A percentile compares a stretch with the other conserved stretches of the same genome.
Conservation (phyloP, 2,329 filamentous ascomycete genomes). For the Claviceps digitariae region DNA sequence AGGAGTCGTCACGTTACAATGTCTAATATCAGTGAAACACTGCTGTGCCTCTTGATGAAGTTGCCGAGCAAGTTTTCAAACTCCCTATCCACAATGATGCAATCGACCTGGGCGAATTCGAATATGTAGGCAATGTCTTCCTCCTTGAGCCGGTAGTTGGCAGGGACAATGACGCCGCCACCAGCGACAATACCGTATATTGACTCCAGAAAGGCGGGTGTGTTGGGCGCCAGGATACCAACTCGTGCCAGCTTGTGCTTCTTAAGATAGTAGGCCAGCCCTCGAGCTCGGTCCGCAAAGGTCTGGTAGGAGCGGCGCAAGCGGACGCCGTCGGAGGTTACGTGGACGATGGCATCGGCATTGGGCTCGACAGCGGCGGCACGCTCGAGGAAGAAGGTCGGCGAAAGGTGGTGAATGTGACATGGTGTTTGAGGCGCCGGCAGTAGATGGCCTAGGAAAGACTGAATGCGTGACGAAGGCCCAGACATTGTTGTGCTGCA, state of each 20-base stretch:
- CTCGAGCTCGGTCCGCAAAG: conserved; percentile 72
- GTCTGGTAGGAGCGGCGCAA: conserved; percentile 68
- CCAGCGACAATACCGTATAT: conserved; percentile 80
- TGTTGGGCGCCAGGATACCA: conserved; percentile 82
- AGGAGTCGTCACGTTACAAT: conserved; percentile 22
- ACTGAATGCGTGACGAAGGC: conserved; percentile 45
- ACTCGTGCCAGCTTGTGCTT: conserved; percentile 63
- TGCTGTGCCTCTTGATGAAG: conserved; percentile 47
- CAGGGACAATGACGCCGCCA: conserved; percentile 61
- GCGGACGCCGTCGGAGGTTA: conserved; percentile 62
- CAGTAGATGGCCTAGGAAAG: conserved; percentile 38
- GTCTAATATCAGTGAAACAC: conserved; percentile 65
- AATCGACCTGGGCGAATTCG: conserved; percentile 71
- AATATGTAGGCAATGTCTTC: conserved; percentile 90
- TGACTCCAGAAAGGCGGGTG: conserved; percentile 81
- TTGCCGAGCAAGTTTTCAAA: conserved; percentile 55
- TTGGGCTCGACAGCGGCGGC: conserved; percentile 81
- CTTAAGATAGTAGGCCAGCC: conserved; percentile 75
- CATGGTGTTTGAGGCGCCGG: conserved; percentile 28
- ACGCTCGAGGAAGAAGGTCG: conserved; percentile 75
- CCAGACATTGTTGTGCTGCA: conserved; percentile 48
- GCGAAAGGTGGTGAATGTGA: conserved; percentile 68
- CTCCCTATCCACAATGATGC: conserved; percentile 77
- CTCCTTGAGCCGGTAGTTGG: conserved; percentile 52
- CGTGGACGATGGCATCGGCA: conserved; percentile 72